Base-by-base conservation (phyloP, 2,329 filamentous ascomycete species). In the Trichoderma breve region DNA sequence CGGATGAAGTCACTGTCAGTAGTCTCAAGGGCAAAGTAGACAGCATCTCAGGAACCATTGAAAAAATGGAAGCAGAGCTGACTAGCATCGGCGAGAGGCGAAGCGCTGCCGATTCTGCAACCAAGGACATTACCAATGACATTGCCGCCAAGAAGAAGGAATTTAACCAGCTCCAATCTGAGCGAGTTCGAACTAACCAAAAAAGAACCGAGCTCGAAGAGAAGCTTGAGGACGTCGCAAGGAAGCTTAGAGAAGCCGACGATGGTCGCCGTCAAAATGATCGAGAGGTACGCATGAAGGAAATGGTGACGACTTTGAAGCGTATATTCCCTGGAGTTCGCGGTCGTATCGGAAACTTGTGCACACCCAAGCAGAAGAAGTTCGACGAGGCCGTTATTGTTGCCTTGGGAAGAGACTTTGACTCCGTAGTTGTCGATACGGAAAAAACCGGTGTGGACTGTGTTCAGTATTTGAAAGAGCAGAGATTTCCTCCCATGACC, bases 301-400 rank as follows among this genome's bases (percentile, higher is more conserved):
- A 97, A 79, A 92, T 93, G 78, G 91, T 98, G 39, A 90, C 91
- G 12, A 91, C 93, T 36, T 86, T 99, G 77, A 97, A 97, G 81
- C 92, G 94, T 67, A 92, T 97, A 74, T 97, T 94, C 77, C 93
- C 94, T 1, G 95, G 95, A 61, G 95, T 99, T 58, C 93, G 93
- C 75, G 96, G 96, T 24, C 91, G 95, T 60, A 89, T 98, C 60
- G 93, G 94, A 74, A 94, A 97, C 75, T 88, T 99, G 55, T 98
- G 96, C 84, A 95, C 93, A 75, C 95, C 96, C 1, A 98, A 98
- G 82, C 94, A 98, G 83, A 98, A 97, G 83, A 98, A 98, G 81
- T 99, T 91, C 78, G 93, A 96, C 74, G 93, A 96, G 76, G 96
- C 96, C 60, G 93, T 99, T 74, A 94, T 93, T 77, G 97, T 94